These are phyloP conservation scores for Crithidia sp. DNA, from an alignment of 208 protist genomes.

Conservation along the genomic window DNA sequence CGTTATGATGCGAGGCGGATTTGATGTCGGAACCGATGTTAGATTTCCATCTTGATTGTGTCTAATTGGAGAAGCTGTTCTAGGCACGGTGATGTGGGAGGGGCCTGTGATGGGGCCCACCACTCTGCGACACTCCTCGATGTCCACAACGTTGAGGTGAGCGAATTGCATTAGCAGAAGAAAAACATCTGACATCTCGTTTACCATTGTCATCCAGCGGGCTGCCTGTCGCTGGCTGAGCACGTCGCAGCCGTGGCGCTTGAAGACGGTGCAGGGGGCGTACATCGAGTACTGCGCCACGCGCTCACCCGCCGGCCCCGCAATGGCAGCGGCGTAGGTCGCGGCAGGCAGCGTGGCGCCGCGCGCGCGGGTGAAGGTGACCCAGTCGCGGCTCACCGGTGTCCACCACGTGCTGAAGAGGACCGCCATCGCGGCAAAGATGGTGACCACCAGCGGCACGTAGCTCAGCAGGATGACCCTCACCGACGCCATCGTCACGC, in stretches of 20 bases:
- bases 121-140: background rate
- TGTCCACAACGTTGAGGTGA: background rate
- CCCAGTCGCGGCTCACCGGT: background rate
- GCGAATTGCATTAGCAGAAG: constrained; percentile 7
- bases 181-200: too few relatives aligned
- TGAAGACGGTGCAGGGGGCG: constrained; percentile 16
- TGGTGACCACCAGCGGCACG: background rate
- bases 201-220: constrained; percentile 17
- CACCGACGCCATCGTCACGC: constrained; percentile 1
- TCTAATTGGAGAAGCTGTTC: too few relatives aligned
- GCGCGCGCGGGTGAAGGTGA: constrained; percentile 3
- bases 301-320: background rate
- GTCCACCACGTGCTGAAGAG: background rate
- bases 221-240: background rate
- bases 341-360: background rate
- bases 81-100: too few relatives aligned
- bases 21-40: too few relatives aligned
- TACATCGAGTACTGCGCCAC: background rate
- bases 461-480: constrained; percentile 12
- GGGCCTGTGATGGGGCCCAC: too few relatives aligned
- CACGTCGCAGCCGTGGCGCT: constrained; percentile 15
- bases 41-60: too few relatives aligned
- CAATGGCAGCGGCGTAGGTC: background rate
- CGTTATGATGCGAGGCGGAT: too few relatives aligned
- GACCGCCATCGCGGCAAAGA: background rate